phyloP scores from a whole-genome alignment of 1,284 basidiomycete species.

The Trametes hirsuta region DNA sequence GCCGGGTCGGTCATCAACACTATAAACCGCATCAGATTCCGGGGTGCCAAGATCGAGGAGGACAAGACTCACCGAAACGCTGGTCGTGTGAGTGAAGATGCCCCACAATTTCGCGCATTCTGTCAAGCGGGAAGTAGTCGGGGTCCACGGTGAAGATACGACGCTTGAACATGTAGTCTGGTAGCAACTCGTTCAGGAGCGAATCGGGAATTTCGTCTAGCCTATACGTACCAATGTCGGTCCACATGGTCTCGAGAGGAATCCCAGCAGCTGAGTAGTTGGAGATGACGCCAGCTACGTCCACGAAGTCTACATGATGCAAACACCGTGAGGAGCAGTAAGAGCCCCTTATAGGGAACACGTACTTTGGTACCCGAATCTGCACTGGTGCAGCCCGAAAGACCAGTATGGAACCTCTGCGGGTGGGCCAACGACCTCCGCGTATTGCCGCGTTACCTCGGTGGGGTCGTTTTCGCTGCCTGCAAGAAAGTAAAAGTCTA shows the following conservation, averaged over 20 bases:
- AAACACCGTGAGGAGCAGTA: too few species aligned
- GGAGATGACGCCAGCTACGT: conserved; percentile 61
- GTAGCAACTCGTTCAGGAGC: background rate
- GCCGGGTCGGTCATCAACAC: conserved; percentile 81
- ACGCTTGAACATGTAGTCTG: conserved; percentile 76
- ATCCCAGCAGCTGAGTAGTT: conserved; percentile 64
- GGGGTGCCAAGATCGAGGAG: background rate
- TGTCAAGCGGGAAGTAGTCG: conserved; percentile 63
- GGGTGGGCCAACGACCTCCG: conserved; percentile 60
- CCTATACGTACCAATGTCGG: conserved; percentile 59
- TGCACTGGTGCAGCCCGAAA: conserved; percentile 73
- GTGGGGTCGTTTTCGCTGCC: conserved; percentile 65
- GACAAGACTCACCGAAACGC: conserved; percentile 49
- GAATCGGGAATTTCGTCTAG: background rate
- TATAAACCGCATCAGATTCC: conserved; percentile 28
- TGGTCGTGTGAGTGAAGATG: conserved; percentile 63
- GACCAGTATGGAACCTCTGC: conserved; percentile 75
- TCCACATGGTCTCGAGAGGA: conserved; percentile 79
- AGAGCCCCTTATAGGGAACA: background rate
- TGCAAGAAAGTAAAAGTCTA: conserved; percentile 78
- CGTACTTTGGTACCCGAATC: conserved; percentile 66
- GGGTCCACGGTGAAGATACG: conserved; percentile 72
- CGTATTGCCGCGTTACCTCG: conserved; percentile 67
- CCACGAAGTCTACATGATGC: conserved; percentile 51
- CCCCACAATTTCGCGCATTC: conserved; percentile 67